Base-by-base conservation (phyloP, 2,329 filamentous ascomycete species). In the Fusarium sp. region DNA sequence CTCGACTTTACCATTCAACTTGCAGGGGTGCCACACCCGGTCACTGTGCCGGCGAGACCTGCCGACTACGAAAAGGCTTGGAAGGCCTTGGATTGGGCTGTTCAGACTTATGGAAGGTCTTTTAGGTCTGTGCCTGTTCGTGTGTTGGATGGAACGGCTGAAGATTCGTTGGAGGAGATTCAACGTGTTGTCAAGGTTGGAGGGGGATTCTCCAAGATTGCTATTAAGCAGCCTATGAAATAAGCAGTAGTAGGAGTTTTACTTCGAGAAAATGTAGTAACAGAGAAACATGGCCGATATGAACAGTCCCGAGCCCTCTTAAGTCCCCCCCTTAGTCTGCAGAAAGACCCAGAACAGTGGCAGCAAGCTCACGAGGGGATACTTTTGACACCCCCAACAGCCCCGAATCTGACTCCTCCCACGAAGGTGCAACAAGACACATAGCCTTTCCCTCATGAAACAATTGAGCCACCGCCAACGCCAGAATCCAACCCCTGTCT, bases 381-480 rank as follows among this genome's bases (percentile, higher is more conserved):
- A 65, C 69, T 9, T 65, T 2, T 3, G 9, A 1, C 7, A 75
- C 48, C 2, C 45, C 66, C 35, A 75, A 43, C 16, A 73, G 10
- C 5, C 9, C n/a, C 7, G 72, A 75, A 31, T 75, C 69, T 1
- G 72, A 75, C 4, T 48, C 41, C 20, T 73, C 63, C 65, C 72
- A 63, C 1, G 72, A 63, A 6, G 45, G 52, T 1, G 72, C 63
- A 29, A 75, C 50, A 7, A 71, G 22, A 16, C 63, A 68, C 4
- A 56, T 64, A 9, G 59, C 60, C 3, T 65, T 43, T 3, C 63
- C 66, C 2, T 57, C 56, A 11, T 71, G 35, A 5, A 68, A 75
- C 5, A 75, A 8, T 8, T 75, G 73, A 29, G 65, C 73, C 4
- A 75, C 63, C 3, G 72, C 73, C 20, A 75, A 31, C 4, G 70